Evolutionary conservation across 2,329 filamentous ascomycete species (phyloP).

Genomic region (Ceratocystis cacaofunesta): DNA sequence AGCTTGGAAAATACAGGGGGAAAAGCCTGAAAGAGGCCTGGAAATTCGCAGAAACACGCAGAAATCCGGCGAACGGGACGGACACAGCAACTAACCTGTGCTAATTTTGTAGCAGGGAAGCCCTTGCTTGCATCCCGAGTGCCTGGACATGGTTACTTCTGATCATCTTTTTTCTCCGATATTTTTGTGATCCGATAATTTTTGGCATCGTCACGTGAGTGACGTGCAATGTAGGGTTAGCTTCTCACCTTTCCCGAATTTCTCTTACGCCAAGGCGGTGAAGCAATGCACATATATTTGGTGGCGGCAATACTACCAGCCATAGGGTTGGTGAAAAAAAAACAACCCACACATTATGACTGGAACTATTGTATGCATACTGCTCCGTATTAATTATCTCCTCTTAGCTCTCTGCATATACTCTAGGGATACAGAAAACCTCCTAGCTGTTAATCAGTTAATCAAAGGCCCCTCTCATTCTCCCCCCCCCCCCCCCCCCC

Average conservation of each 20-base stretch:
- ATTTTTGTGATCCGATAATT: neutral
- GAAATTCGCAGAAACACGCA: neutral
- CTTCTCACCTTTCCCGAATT: neutral
- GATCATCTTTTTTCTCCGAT: neutral
- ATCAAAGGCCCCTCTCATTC: neutral
- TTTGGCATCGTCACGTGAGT: neutral
- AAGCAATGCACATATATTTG: neutral
- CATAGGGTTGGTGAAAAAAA: neutral
- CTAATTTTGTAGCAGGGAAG: neutral
- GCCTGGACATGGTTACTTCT: neutral
- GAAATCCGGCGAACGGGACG: too few relatives aligned
- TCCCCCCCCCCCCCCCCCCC: neutral
- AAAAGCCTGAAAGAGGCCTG: neutral
- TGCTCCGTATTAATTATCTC: neutral
- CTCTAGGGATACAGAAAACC: neutral
- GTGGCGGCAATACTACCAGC: neutral
- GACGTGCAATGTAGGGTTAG: neutral
- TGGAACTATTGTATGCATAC: neutral
- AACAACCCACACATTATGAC: neutral
- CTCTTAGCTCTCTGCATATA: neutral
- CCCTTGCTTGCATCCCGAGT: neutral
- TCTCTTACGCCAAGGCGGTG: neutral
- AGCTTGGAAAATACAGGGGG: neutral
- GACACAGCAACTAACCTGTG: neutral
- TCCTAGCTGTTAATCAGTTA: neutral